Percentiles rank a stretch among this genome's conserved stretches.
phyloP scores from a whole-genome alignment of 1,139 yeast genomes.

The Scheffersomyces insectosa region DNA sequence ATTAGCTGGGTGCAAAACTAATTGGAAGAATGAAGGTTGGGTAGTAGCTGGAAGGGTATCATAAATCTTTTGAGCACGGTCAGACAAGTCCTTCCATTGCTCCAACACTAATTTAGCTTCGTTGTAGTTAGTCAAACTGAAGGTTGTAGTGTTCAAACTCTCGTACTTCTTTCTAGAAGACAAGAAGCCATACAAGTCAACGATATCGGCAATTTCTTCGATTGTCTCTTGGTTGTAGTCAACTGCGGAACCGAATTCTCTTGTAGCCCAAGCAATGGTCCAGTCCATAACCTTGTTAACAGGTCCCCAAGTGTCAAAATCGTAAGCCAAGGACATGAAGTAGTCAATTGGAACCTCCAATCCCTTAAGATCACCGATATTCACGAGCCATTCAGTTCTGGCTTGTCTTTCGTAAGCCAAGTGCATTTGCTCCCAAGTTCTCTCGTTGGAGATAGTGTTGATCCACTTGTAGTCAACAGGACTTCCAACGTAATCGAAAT shows the following conservation, averaged over 20 bases:
- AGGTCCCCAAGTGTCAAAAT: constrained; percentile 14
- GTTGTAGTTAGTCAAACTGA: constrained; percentile 12
- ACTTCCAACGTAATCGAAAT: constrained; percentile 19
- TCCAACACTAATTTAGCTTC: constrained; percentile 9
- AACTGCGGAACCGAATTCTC: constrained; percentile 13
- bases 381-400: not conserved
- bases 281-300: constrained; percentile 10
- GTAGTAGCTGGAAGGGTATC: not conserved
- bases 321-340: constrained; percentile 15
- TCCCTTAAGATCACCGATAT: not conserved
- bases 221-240: constrained; percentile 2
- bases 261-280: constrained; percentile 13
- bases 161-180: constrained; percentile 14
- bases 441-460: constrained; percentile 2
- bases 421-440: constrained; percentile 1
- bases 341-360: constrained; percentile 4
- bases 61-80: not conserved
- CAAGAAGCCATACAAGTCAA: constrained; percentile 16
- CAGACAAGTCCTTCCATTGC: not conserved
- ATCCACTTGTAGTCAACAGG: constrained; percentile 19
- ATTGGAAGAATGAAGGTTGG: constrained; percentile 1
- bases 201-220: constrained; percentile 15
- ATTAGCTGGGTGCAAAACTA: not conserved
- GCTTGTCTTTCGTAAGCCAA: not conserved
- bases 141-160: constrained; percentile 14